Base-by-base conservation (phyloP, 2,329 filamentous ascomycete genomes). In the Achaetomium macrosporum region DNA sequence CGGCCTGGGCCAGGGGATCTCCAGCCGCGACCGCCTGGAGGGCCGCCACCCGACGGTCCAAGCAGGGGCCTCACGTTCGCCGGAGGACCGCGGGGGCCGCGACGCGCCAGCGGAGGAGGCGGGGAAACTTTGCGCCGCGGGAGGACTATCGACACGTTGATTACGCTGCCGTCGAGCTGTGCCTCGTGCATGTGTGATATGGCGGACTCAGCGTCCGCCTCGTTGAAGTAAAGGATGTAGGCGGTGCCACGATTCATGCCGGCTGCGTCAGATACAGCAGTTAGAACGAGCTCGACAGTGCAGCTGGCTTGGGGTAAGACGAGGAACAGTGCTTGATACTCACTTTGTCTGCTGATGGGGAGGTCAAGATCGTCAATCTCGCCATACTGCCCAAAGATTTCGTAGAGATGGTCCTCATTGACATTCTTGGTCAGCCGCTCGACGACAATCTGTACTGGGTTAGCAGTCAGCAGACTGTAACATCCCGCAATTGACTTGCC, bases 171-270 rank as follows among this genome's bases (percentile, higher is more conserved):
- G 68, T 96, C 91, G 29, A 96, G 73, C 65, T 95, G 88, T n/a
- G 88, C 90, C 72, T 99, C 93, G 69, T 99, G 93, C 93, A 99
- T 97, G 67, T 95, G 88, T 16, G 91, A 83, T 62, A 96, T 95
- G 29, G 93, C 93, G 13, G 83, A 77, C 70, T 96, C 90, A 20
- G 93, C 92, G 58, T 92, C 87, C 46, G 81, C 76, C 59, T 90
- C 82, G 59, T 86, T 78, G 50, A 83, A 76, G 70, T 87, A 99
- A 40, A 96, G 77, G 58, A 97, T 90, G 68, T 96, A 97, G 31
- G 92, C 93, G 29, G 90, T 95, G 43, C 93, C 92, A 53, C 92
- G 85, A 65, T 97, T 97, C 50, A 84, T 90, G 68, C 88, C 86
- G 75, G 88, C 89, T 93, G 63, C 16, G 13, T 13, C 10, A 8